Conservation (phyloP, 2,329 filamentous ascomycete species). For the Coleophoma cylindrospora region DNA sequence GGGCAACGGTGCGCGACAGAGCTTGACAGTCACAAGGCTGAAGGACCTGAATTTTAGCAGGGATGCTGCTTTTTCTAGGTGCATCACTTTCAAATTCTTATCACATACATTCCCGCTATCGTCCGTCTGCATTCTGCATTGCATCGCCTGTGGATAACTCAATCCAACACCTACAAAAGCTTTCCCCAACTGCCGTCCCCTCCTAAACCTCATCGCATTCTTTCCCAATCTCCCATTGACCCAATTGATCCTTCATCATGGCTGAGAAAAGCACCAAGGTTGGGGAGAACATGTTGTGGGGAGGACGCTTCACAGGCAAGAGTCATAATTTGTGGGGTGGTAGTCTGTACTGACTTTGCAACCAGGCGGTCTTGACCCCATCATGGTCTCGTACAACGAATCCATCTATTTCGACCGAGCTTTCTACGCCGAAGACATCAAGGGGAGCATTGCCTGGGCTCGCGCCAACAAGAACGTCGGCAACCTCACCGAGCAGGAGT, state of each 20-base stretch:
- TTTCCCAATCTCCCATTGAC: neutral
- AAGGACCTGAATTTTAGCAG: neutral
- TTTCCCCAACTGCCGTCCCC: neutral
- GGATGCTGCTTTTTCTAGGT: neutral
- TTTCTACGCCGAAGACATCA: conserved; percentile 77
- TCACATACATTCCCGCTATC: neutral
- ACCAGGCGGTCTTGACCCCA: conserved; percentile 72
- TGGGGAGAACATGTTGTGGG: conserved; percentile 48
- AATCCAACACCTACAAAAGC: neutral
- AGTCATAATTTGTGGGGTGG: conserved; percentile 5
- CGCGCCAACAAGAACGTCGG: conserved; percentile 71
- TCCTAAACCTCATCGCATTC: neutral
- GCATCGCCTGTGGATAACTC: neutral
- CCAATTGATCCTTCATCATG: conserved; percentile 14
- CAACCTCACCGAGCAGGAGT: conserved; percentile 70
- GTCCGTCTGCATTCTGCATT: neutral
- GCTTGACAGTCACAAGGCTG: neutral
- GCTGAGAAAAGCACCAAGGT: conserved; percentile 22
- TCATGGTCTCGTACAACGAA: conserved; percentile 84
- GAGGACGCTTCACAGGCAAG: conserved; percentile 54
- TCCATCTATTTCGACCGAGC: conserved; percentile 73
- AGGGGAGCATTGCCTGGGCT: conserved; percentile 76
- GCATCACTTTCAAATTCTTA: neutral
- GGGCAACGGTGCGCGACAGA: no score
- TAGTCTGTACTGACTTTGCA: conserved; percentile 12